phyloP scores from a whole-genome alignment of 306 rosid species.

The Datisca glomerata region DNA sequence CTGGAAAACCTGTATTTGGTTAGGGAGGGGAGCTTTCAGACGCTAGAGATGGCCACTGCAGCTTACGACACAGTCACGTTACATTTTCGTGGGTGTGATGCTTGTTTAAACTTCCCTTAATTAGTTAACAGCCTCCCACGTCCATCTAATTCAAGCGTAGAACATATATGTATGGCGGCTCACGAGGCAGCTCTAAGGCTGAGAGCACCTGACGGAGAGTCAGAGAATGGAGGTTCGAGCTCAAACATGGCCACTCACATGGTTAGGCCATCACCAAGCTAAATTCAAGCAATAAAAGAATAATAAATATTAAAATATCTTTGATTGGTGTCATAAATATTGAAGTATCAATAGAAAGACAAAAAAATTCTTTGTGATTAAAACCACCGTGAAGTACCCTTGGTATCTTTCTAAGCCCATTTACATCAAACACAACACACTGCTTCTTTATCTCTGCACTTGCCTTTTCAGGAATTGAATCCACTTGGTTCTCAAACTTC shows the following conservation, averaged over 20 bases:
- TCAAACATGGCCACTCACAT: conserved; percentile 18
- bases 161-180: conserved; percentile 59
- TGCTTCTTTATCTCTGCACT: too few relatives aligned
- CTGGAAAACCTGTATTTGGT: conserved; percentile 82
- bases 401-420: too few relatives aligned
- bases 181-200: conserved; percentile 56
- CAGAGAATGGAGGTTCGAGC: background rate
- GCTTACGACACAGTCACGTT: conserved; percentile 81
- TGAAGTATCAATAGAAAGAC: too few relatives aligned
- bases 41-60: conserved; percentile 74
- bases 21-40: conserved; percentile 78
- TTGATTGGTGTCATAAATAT: too few relatives aligned
- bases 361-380: too few relatives aligned
- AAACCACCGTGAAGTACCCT: too few relatives aligned
- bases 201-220: background rate
- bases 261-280: conserved; percentile 50
- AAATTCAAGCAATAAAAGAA: conserved; percentile 84
- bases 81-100: conserved; percentile 43
- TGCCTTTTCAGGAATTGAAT: too few relatives aligned
- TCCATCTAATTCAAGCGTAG: conserved; percentile 36
- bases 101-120: conserved; percentile 56
- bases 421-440: too few relatives aligned
- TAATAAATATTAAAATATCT: too few relatives aligned
- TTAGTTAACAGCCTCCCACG: conserved; percentile 28
- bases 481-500: too few relatives aligned